phyloP scores from a whole-genome alignment of 176 grass and related monocot genomes.

The Poa pratensis region DNA sequence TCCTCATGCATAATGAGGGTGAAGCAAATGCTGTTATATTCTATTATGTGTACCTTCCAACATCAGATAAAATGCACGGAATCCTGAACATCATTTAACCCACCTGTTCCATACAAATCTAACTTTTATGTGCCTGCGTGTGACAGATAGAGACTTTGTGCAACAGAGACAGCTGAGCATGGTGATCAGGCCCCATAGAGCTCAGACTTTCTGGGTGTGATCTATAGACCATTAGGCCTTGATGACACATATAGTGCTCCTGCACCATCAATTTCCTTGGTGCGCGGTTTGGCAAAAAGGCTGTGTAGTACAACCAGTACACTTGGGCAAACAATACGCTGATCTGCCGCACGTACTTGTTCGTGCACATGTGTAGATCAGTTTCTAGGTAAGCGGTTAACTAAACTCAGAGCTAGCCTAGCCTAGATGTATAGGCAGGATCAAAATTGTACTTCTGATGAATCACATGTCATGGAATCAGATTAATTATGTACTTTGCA shows the following conservation, averaged over 20 bases:
- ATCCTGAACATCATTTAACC: constrained; percentile 42
- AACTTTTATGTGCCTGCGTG: background rate
- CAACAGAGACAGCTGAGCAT: background rate
- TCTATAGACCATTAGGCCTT: constrained; percentile 1
- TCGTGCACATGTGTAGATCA: constrained; percentile 27
- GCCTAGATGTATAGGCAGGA: constrained; percentile 2
- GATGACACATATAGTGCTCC: constrained; percentile 21
- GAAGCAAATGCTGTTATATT: constrained; percentile 33
- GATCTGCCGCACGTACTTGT: constrained; percentile 5
- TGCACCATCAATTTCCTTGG: constrained; percentile 36
- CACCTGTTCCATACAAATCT: constrained; percentile 41
- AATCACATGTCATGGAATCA: constrained; percentile 31
- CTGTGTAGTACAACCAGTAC: constrained; percentile 33
- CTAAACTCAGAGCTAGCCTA: background rate
- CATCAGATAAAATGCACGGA: constrained; percentile 40
- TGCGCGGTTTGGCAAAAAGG: constrained; percentile 55
- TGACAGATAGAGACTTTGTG: background rate
- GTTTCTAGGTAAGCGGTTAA: constrained; percentile 14
- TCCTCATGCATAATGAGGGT: constrained; percentile 39
- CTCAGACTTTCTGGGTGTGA: constrained; percentile 33
- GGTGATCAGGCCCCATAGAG: constrained; percentile 33
- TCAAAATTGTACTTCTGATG: constrained; percentile 37
- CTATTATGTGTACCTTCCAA: constrained; percentile 10
- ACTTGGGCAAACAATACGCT: constrained; percentile 31
- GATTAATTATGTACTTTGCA: constrained; percentile 19